phyloP scores from a whole-genome alignment of 2,329 filamentous ascomycete genomes.

The Raffaelea deltoideospora region DNA sequence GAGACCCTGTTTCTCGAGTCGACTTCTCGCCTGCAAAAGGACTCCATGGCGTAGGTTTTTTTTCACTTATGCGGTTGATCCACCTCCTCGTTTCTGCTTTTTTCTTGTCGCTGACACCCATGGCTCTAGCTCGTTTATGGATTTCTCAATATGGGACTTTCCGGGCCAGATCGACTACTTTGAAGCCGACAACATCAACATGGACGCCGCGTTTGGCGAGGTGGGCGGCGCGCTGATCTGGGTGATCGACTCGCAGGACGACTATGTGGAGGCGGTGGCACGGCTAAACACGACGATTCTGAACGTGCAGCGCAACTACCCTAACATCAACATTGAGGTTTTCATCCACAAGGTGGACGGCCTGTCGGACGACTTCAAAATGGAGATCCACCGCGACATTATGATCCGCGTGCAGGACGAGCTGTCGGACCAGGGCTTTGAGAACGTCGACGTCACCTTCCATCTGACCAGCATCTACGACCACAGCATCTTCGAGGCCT shows the following conservation, averaged over 20 bases:
- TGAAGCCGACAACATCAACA: constrained; percentile 75
- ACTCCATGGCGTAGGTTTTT: constrained; percentile 71
- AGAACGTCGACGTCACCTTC: constrained; percentile 86
- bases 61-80: not conserved
- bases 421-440: constrained; percentile 80
- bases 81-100: not conserved
- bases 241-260: constrained; percentile 97
- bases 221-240: constrained; percentile 91
- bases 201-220: constrained; percentile 85
- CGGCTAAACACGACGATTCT: constrained; percentile 81
- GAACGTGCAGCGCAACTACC: constrained; percentile 75
- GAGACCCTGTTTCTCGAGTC: constrained; percentile 95
- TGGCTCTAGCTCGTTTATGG: constrained; percentile 79
- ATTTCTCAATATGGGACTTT: constrained; percentile 97
- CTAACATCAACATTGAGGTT: constrained; percentile 91
- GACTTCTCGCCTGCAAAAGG: constrained; percentile 85
- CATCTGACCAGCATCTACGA: constrained; percentile 98
- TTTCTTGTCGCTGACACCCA: constrained; percentile 8
- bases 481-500: constrained; percentile 91
- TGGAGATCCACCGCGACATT: constrained; percentile 92
- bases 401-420: constrained; percentile 94
- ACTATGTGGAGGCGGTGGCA: constrained; percentile 83
- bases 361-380: constrained; percentile 90
- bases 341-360: constrained; percentile 99
- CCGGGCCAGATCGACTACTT: constrained; percentile 85